Percentiles rank a stretch among this genome's conserved stretches.
Conservation (phyloP, 768 basidiomycete species). For the Cystofilobasidium capitatum region DNA sequence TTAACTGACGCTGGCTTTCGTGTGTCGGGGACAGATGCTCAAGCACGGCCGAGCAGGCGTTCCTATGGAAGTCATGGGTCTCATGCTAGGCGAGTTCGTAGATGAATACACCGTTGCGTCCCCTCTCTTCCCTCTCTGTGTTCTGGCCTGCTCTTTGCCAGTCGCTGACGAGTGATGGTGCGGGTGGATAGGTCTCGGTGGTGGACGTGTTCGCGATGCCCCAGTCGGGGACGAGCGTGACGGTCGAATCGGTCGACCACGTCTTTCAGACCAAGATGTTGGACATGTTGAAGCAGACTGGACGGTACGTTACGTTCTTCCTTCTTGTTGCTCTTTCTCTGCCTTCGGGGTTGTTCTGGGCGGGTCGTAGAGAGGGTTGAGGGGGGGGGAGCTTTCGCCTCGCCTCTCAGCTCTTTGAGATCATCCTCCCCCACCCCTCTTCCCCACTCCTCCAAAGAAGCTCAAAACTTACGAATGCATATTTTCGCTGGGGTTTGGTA, state of each 20-base stretch:
- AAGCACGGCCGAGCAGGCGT: constrained; percentile 98
- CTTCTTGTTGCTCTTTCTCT: background rate
- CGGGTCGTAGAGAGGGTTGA: too few species aligned
- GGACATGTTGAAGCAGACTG: constrained; percentile 98
- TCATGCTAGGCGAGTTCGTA: constrained; percentile 92
- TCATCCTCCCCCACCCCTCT: too few species aligned
- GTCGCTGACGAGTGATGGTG: too few species aligned
- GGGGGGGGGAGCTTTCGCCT: too few species aligned
- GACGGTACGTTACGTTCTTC: constrained; percentile 37
- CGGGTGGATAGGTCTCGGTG: constrained; percentile 59
- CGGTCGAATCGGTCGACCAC: constrained; percentile 52
- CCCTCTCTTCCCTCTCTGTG: constrained; percentile 5
- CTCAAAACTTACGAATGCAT: too few species aligned
- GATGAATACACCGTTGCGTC: constrained; percentile 67
- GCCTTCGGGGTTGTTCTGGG: too few species aligned
- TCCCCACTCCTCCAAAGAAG: background rate
- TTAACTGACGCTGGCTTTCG: too few species aligned
- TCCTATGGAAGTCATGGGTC: constrained; percentile 93
- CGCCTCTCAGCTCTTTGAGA: too few species aligned
- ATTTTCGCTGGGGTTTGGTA: too few species aligned
- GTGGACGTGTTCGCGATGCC: constrained; percentile 99
- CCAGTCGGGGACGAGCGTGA: constrained; percentile 88
- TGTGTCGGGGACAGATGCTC: constrained; percentile 60
- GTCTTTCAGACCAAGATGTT: constrained; percentile 98
- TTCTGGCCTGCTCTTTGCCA: background rate